Conservation (phyloP, 768 basidiomycete genomes). For the Imleria badia region DNA sequence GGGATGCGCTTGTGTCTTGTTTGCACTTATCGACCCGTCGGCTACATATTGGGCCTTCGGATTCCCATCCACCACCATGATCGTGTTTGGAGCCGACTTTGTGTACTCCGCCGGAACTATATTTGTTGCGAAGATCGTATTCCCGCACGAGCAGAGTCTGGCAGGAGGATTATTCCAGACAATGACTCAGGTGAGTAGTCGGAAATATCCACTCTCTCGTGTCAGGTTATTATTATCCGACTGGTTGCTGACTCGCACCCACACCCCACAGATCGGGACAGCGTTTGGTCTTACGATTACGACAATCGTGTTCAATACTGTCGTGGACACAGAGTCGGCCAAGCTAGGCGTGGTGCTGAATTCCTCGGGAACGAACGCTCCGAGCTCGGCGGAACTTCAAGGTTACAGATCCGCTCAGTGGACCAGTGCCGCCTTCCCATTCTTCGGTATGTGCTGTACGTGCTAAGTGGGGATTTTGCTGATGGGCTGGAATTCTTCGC, state of each 20-base stretch:
- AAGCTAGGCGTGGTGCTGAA: constrained; percentile 34
- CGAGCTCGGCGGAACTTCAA: constrained; percentile 39
- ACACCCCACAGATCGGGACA: constrained; percentile 52
- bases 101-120: constrained; percentile 72
- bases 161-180: constrained; percentile 78
- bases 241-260: not conserved
- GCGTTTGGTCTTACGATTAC: constrained; percentile 69
- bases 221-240: not conserved
- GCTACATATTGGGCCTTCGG: constrained; percentile 72
- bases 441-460: constrained; percentile 42
- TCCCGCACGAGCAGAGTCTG: constrained; percentile 71
- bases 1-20: constrained; percentile 55
- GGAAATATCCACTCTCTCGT: not conserved
- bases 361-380: constrained; percentile 29
- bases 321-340: constrained; percentile 36
- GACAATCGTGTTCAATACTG: constrained; percentile 67
- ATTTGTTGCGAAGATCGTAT: constrained; percentile 67
- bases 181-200: constrained; percentile 59
- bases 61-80: constrained; percentile 63
- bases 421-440: constrained; percentile 60
- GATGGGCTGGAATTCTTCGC: not conserved
- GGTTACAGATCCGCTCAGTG: constrained; percentile 68
- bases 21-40: constrained; percentile 61
- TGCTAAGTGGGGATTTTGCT: not conserved
- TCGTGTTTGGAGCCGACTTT: constrained; percentile 78